These are phyloP conservation scores for Aurantiochytrium sp. DNA, from an alignment of 108 stramenopile species.

Conservation along the genomic window DNA sequence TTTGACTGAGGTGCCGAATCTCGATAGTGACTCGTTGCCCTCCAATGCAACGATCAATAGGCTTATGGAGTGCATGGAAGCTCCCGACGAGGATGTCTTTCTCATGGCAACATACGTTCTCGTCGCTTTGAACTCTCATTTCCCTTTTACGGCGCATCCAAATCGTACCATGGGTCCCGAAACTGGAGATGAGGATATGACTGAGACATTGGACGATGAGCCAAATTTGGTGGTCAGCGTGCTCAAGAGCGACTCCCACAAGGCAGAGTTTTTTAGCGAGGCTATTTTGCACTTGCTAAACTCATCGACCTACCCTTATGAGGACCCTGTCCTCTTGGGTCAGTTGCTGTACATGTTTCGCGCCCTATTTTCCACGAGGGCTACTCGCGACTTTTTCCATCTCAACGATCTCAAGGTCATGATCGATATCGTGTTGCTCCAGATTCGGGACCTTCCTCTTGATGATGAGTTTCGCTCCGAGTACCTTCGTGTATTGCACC, in stretches of 20 bases:
- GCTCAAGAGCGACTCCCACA: neutral
- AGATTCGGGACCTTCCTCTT: neutral
- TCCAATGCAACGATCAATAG: neutral
- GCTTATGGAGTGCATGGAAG: neutral
- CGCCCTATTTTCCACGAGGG: neutral
- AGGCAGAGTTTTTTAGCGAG: neutral
- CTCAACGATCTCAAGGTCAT: neutral
- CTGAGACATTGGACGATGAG: neutral
- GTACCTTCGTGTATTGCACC: neutral
- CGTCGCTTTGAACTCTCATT: neutral
- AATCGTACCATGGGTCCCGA: neutral
- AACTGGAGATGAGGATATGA: neutral
- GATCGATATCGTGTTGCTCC: neutral
- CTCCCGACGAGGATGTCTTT: neutral
- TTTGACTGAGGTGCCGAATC: neutral
- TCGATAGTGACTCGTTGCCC: neutral
- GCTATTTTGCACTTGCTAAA: neutral
- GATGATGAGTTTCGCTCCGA: neutral
- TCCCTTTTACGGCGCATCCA: neutral
- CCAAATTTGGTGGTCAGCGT: neutral
- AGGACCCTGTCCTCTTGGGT: neutral
- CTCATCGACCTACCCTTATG: neutral
- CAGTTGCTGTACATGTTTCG: constrained; percentile 8
- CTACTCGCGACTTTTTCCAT: neutral
- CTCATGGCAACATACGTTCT: neutral